Evolutionary conservation across 352 stramenopile genomes (phyloP), one percentile per base, ranked within the genome.

Genomic region (Peronospora farinosa): DNA sequence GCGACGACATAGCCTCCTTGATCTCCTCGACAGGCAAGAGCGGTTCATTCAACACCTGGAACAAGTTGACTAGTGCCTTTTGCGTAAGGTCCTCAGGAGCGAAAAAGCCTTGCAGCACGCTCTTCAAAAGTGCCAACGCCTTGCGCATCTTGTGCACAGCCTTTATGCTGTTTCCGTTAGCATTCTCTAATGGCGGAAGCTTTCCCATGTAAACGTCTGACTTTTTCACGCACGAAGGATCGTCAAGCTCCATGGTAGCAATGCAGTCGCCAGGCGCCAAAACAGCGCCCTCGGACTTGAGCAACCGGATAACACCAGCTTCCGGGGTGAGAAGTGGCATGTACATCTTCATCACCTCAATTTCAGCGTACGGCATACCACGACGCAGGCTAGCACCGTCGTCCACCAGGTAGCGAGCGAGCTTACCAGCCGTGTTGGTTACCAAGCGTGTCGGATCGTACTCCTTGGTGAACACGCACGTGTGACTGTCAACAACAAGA

Each of bases 301-400:
- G 75, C 67, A 98, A 93, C 9, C 84, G 85, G 45, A 99, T 96
- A 5, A 97, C 70, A 76, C 97, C 97, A 31, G 78, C 79, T 72
- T 99, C 97, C 19, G 95, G 94, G 0, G 97, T 97, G 52, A 97
- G 88, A 33, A 99, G 78, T 17, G 96, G 96, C 96, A 99, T 98
- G 80, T 99, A 99, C 97, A 99, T 99, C 81, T 99, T 99, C 97
- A 99, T 99, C n/a, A 99, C 97, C 55, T 95, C 84, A 12, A 95
- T 88, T 58, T 95, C 84, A 31, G 82, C 84, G 60, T 88, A 95
- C 51, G 84, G 81, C 73, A 88, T 92, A 31, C 79, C 81, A 35
- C 82, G 80, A 64, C 79, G 79, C 27, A 95, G 67, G 7, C 92
- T 87, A 15, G 93, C 79, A 17, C 96, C 96, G 60, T 99, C 94